Conservation (phyloP, 108 stramenopile species). For the Epipyxis sp. region DNA sequence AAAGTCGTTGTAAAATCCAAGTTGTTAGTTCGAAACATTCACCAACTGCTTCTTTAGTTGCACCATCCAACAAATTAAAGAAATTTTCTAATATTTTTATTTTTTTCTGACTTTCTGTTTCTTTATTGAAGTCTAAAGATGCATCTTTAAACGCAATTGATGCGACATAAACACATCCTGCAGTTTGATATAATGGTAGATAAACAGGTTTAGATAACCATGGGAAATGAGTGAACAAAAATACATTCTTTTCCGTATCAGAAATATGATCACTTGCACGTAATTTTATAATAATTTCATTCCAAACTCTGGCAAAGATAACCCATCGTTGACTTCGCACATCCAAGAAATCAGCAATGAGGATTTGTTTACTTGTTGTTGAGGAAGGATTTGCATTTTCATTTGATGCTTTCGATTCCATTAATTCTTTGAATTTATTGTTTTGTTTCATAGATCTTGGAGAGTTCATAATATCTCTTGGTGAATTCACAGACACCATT, state of each 20-base stretch:
- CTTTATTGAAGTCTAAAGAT: conserved; percentile 8
- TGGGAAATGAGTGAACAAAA: conserved; percentile 88
- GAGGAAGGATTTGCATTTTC: background rate
- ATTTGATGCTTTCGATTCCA: background rate
- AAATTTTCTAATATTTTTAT: conserved; percentile 63
- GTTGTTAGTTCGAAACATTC: conserved; percentile 11
- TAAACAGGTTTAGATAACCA: conserved; percentile 91
- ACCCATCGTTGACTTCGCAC: conserved; percentile 94
- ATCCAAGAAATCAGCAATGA: conserved; percentile 79
- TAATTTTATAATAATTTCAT: conserved; percentile 84
- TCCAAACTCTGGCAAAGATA: conserved; percentile 94
- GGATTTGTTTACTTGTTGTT: background rate
- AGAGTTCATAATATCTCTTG: background rate
- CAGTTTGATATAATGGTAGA: conserved; percentile 92
- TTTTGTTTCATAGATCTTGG: no score
- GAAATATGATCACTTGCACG: conserved; percentile 72
- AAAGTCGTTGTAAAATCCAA: background rate
- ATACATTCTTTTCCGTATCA: conserved; percentile 79
- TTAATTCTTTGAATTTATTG: no score
- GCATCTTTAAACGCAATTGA: background rate
- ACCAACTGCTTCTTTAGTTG: background rate
- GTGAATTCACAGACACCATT: background rate
- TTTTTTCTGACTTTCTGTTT: conserved; percentile 48
- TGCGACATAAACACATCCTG: conserved; percentile 89
- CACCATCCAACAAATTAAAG: background rate